Conservation (phyloP, 2,329 filamentous ascomycete species). For the Apiospora rasikravindrae region DNA sequence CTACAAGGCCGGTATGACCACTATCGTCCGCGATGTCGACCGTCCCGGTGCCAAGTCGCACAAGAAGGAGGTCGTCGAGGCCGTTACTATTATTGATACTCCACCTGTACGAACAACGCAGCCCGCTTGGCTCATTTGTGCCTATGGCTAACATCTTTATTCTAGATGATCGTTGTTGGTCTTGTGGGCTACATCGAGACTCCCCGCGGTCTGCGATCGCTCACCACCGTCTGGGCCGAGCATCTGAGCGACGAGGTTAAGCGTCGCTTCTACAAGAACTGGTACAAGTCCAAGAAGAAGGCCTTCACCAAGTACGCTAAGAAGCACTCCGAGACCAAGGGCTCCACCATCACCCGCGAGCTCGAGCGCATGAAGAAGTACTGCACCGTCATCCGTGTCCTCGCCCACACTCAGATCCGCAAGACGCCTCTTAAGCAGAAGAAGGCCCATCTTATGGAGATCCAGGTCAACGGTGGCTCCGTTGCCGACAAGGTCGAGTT, state of each 20-base stretch:
- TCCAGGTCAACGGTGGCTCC: slow-evolving; percentile 98
- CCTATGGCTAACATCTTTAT: slow-evolving; percentile 72
- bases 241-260: slow-evolving; percentile 98
- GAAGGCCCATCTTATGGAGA: slow-evolving; percentile 99
- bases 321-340: slow-evolving; percentile 96
- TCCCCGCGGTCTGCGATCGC: slow-evolving; percentile 97
- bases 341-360: slow-evolving; percentile 91
- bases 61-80: slow-evolving; percentile 98
- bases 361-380: slow-evolving; percentile 99
- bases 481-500: slow-evolving; percentile 97
- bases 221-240: slow-evolving; percentile 99
- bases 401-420: slow-evolving; percentile 99
- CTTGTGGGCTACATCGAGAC: slow-evolving; percentile 99
- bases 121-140: slow-evolving; percentile 73
- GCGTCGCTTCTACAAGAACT: slow-evolving; percentile 99
- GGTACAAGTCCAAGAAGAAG: slow-evolving; percentile 99
- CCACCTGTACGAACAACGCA: slow-evolving; percentile 92
- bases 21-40: slow-evolving; percentile 98
- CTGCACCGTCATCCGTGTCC: slow-evolving; percentile 98
- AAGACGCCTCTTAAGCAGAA: slow-evolving; percentile 99
- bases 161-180: slow-evolving; percentile 98
- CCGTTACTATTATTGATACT: slow-evolving; percentile 86
- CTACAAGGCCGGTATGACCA: slow-evolving; percentile 99
- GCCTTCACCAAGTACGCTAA: slow-evolving; percentile 99
- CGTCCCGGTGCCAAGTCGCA: slow-evolving; percentile 98